Base-by-base conservation (phyloP, 257 asterid species). In the Ophiorrhiza pumila region DNA sequence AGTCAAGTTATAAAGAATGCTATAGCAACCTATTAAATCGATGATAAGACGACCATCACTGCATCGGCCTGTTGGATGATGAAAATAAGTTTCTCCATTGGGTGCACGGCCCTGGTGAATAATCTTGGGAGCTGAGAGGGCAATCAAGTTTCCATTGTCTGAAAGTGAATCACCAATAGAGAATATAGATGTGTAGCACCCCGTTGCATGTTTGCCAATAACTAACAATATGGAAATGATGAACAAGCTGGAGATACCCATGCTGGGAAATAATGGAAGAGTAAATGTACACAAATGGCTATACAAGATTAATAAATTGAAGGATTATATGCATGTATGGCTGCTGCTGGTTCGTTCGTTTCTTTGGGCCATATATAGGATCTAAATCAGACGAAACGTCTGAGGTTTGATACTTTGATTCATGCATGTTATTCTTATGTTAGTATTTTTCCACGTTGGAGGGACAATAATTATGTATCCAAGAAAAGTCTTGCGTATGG, bases 141-240 rank as follows among this genome's bases (percentile, higher is more conserved):
- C 20, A 0, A 53, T 32, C n/a, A 62, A 4, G 18, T 76, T 76
- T 63, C 80, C 80, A 12, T 47, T 60, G 27, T 76, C 80, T 18
- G 80, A 70, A 41, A 71, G 80, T 27, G 80, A 76, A 47, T 76
- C 80, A 12, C 80, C 76, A 20, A 76, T 49, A 4, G 69, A 47
- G 10, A 75, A 57, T 31, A 68, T 68, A 47, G 79, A 50, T 20
- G 60, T 65, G 56, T 65, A 65, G 71, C 71, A 65, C 3, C 56
- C 56, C 1, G 8, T 9, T 17, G 71, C 71, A 13, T 41, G 46
- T 27, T 45, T 2, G 20, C 23, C 22, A 14, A 66, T 10, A 7
- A n/a, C 10, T 3, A 66, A 43, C 5, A 43, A 45, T 3, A 2
- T 25, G 55, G 5, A 25, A 1, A 42, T 5, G 2, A 64, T 2